Evolutionary conservation across 805 yeast species (phyloP).

Genomic region (Kluyveromyces dobzhanskii): DNA sequence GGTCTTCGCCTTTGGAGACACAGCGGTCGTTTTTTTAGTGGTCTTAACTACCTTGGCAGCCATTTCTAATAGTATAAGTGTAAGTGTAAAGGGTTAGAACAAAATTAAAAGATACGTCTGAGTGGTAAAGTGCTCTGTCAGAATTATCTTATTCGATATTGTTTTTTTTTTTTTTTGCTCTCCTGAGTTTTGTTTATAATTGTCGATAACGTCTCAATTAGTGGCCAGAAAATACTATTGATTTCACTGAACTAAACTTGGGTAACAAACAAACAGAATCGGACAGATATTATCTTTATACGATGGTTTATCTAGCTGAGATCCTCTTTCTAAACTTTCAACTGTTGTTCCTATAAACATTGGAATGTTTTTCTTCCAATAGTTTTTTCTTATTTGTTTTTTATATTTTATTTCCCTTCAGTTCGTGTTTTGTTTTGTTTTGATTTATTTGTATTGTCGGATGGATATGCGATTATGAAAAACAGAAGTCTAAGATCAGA

Average conservation of each 20-base stretch:
- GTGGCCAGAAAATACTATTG: neutral
- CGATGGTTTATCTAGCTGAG: no score
- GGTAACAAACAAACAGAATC: neutral
- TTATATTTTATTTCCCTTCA: neutral
- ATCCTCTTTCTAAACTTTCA: no score
- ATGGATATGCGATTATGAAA: neutral
- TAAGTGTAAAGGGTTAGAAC: no score
- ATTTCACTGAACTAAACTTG: neutral
- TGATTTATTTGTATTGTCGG: neutral
- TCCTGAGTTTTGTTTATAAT: no score
- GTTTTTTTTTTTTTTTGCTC: no score
- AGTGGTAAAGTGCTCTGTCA: no score
- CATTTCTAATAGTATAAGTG: neutral
- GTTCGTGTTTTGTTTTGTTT: neutral
- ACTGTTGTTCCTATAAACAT: no score
- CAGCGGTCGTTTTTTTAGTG: conserved; percentile 2
- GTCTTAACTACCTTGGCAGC: conserved; percentile 5
- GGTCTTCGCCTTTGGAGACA: neutral
- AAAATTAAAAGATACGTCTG: no score
- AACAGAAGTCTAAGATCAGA: neutral
- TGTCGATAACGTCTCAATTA: neutral
- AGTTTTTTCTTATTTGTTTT: neutral
- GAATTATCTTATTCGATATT: no score
- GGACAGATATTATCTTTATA: no score
- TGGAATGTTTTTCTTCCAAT: neutral